Evolutionary conservation across 2,329 filamentous ascomycete genomes (phyloP).

Genomic region (Waltergamsia citrina): DNA sequence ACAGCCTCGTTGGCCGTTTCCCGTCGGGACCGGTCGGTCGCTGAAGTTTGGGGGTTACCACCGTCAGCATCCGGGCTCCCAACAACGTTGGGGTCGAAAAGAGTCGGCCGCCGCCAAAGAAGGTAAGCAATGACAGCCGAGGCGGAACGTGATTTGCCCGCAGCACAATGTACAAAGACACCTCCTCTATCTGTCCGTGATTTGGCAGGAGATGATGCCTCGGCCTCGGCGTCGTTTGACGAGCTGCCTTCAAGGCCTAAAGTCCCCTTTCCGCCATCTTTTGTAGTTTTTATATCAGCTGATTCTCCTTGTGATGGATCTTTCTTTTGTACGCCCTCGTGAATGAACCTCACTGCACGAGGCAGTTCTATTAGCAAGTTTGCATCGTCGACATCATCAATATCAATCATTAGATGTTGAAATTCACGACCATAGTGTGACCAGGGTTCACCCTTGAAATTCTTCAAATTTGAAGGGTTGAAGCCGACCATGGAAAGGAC

Average conservation of each 20-base stretch:
- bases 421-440: conserved; percentile 46
- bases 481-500: conserved; percentile 74
- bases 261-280: no score
- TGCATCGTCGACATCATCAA: conserved; percentile 86
- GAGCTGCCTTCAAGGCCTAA: background rate
- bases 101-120: conserved; percentile 54
- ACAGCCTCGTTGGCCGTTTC: conserved; percentile 38
- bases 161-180: conserved; percentile 66
- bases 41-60: conserved; percentile 2
- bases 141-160: conserved; percentile 91
- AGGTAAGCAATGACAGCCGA: conserved; percentile 78
- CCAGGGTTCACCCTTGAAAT: conserved; percentile 38
- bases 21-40: conserved; percentile 13
- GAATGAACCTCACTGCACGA: conserved; percentile 72
- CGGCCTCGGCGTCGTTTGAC: background rate
- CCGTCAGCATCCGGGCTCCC: conserved; percentile 9
- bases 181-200: conserved; percentile 17
- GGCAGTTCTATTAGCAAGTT: conserved; percentile 78
- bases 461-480: conserved; percentile 23
- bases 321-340: conserved; percentile 51
- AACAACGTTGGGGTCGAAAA: conserved; percentile 32
- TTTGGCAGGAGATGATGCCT: no score
- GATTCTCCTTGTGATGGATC: no score
- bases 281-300: no score
- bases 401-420: conserved; percentile 68